phyloP scores from a whole-genome alignment of 2,329 filamentous ascomycete species.

The Pyrenochaeta sp. region DNA sequence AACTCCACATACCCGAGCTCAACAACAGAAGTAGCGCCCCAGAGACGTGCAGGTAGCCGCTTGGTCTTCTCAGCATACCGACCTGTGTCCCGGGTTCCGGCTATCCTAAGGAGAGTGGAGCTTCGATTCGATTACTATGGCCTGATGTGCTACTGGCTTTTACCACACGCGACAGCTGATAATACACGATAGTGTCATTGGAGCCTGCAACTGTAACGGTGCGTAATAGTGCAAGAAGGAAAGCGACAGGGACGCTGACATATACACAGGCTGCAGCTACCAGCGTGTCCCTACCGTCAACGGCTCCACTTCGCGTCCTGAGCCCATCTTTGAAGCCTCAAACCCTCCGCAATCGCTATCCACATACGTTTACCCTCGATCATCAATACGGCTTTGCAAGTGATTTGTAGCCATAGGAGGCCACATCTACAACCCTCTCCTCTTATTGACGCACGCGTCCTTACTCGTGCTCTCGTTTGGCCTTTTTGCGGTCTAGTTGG shows the following conservation, averaged over 20 bases:
- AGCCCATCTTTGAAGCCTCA: conserved; percentile 14
- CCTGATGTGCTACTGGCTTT: conserved; percentile 21
- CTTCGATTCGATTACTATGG: conserved; percentile 10
- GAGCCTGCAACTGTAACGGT: not conserved
- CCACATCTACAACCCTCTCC: conserved; percentile 3
- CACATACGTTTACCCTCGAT: conserved; percentile 5
- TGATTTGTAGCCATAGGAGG: conserved; percentile 10
- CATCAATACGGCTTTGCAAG: conserved; percentile 12
- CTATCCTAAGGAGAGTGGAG: conserved; percentile 12
- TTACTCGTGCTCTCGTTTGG: not conserved
- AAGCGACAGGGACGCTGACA: conserved; percentile 9
- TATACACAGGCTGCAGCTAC: conserved; percentile 12
- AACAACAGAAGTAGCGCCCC: conserved; percentile 47
- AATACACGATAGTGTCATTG: not conserved
- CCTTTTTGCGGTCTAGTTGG: conserved; percentile 6
- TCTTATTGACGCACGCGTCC: not conserved
- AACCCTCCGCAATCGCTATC: conserved; percentile 23
- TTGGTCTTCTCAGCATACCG: conserved; percentile 14
- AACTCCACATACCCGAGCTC: conserved; percentile 40
- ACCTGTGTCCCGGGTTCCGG: conserved; percentile 23
- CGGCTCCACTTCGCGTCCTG: conserved; percentile 10
- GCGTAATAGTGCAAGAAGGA: conserved; percentile 2
- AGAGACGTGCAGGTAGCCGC: conserved; percentile 22
- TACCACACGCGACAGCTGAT: conserved; percentile 13
- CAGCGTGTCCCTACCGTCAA: conserved; percentile 20